Conservation (phyloP, 768 basidiomycete species). For the Leucosporidium creatinivorum region DNA sequence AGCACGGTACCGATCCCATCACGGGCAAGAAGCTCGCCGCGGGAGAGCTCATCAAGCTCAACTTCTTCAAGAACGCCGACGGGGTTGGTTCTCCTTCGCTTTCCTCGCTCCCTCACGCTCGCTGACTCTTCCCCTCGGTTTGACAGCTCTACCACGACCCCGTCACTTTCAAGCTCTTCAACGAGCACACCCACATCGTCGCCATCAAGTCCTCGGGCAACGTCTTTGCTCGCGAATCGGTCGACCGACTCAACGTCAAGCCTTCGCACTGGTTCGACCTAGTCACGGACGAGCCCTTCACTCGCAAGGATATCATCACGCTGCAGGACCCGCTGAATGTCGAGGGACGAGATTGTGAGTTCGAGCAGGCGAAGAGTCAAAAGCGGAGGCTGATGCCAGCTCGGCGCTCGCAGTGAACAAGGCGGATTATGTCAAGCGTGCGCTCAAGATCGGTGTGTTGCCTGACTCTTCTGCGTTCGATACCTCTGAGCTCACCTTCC, state of each 20-base stretch:
- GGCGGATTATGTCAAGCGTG: constrained; percentile 46
- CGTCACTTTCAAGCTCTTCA: constrained; percentile 96
- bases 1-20: constrained; percentile 43
- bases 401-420: constrained; percentile 36
- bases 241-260: constrained; percentile 53
- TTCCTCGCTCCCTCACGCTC: not conserved
- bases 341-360: constrained; percentile 37
- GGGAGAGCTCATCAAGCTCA: constrained; percentile 44
- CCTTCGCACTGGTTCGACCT: constrained; percentile 59
- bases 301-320: constrained; percentile 87
- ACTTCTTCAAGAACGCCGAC: constrained; percentile 43
- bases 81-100: constrained; percentile 45
- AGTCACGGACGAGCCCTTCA: constrained; percentile 74
- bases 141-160: constrained; percentile 71
- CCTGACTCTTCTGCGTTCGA: not conserved
- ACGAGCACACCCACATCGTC: constrained; percentile 89
- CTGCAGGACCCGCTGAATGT: constrained; percentile 49
- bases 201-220: constrained; percentile 84
- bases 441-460: constrained; percentile 34
- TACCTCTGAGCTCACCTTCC: too few species aligned
- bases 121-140: constrained; percentile 12
- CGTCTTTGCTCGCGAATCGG: constrained; percentile 78
- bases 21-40: constrained; percentile 44
- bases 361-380: too few species aligned
- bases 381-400: not conserved